These are phyloP conservation scores for Taphrina confusa DNA, from an alignment of 1,139 yeast genomes.

Conservation along the genomic window DNA sequence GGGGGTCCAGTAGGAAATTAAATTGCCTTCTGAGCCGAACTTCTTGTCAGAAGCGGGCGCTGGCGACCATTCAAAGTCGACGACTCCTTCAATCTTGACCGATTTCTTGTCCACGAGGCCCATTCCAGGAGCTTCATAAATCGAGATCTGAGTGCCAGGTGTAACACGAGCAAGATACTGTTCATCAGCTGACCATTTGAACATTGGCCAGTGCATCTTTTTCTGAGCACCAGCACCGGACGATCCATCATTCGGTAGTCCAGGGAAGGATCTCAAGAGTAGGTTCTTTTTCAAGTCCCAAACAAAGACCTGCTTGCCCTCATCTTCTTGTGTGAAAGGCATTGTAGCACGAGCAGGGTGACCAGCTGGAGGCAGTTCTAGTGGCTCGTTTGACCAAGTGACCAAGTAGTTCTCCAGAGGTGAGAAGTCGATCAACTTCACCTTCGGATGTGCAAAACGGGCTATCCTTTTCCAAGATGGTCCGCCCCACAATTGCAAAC, in stretches of 20 bases:
- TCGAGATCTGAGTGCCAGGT: constrained; percentile 80
- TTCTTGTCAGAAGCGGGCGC: constrained; percentile 67
- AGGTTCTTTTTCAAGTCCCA: constrained; percentile 89
- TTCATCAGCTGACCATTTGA: constrained; percentile 94
- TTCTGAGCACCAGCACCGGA: constrained; percentile 41
- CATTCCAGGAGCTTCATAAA: constrained; percentile 73
- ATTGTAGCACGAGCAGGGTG: constrained; percentile 60
- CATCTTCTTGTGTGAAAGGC: constrained; percentile 85
- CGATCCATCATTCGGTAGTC: constrained; percentile 57
- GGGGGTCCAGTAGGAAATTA: constrained; percentile 95
- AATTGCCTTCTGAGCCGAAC: constrained; percentile 59
- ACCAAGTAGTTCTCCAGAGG: constrained; percentile 90
- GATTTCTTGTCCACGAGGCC: constrained; percentile 82
- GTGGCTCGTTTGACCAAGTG: constrained; percentile 85
- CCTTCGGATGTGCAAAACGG: constrained; percentile 86
- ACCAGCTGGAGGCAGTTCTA: constrained; percentile 66
- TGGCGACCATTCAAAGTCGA: constrained; percentile 96
- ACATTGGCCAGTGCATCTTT: constrained; percentile 90
- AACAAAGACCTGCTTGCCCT: constrained; percentile 89
- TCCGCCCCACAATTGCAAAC: constrained; percentile 97
- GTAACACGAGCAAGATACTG: constrained; percentile 93
- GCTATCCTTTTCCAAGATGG: constrained; percentile 69
- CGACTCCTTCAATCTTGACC: constrained; percentile 78
- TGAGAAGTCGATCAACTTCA: constrained; percentile 84
- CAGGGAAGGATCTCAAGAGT: constrained; percentile 85